Base-by-base conservation (phyloP, 2,329 filamentous ascomycete genomes). In the Talaromyces atroroseus region DNA sequence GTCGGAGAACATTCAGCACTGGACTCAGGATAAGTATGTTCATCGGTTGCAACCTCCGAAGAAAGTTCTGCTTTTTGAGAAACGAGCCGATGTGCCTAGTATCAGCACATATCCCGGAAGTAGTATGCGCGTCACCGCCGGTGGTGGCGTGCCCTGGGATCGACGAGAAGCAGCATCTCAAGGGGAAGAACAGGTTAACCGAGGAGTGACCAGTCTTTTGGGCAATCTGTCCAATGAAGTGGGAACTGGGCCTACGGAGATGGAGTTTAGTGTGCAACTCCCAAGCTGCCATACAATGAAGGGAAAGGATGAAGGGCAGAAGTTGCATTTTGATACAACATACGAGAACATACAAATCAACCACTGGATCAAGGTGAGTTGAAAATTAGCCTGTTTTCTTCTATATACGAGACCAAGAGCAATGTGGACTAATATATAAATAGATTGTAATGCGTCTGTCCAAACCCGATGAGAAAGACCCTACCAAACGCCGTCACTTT, bases 301-400 rank as follows among this genome's bases (percentile, higher is more conserved):
- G 63, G 84, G 88, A 21, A 88, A 86, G 65, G 86, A 92, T 66
- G 79, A 80, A 60, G 67, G 71, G 24, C 80, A 83, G 58, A 82
- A 84, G 58, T 75, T 96, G 58, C 88, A 96, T 69, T 92, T 92
- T 53, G 91, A 96, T 68, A 95, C 90, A 54, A 95, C 90, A 57
- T 96, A 92, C 79, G 88, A 90, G 67, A 95, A 95, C 61, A 92
- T 95, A 52, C 90, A 94, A 65, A 91, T 96, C 54, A 90, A 90
- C 69, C 92, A 96, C 70, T 96, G 91, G 91, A 95, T 96, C 71
- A 96, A 96, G 83, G 90, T 90, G 76, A 61, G 80, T 66, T 10
- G 11, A 3, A 36, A 5, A 51, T 10, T 20, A 44, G 24, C 49
- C 55, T 62, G 40, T 47, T 36, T 36, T 24, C 3, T 48, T 20